Evolutionary conservation across 2,329 filamentous ascomycete species (phyloP).

Genomic region (Penicillium sp.): DNA sequence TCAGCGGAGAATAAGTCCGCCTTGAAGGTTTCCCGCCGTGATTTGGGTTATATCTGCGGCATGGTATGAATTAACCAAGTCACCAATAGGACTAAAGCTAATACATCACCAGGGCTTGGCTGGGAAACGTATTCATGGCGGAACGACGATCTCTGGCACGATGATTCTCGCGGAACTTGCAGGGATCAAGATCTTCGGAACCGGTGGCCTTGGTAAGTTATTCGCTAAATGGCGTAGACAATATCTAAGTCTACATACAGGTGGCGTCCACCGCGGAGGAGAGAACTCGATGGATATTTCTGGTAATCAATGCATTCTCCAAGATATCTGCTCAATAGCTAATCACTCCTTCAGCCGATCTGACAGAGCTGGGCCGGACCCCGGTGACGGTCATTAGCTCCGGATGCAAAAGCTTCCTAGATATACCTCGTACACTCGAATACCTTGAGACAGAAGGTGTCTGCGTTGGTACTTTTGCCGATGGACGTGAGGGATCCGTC

Average conservation of each 20-base stretch:
- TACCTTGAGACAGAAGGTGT: slow-evolving; percentile 67
- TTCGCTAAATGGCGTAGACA: too few relatives aligned
- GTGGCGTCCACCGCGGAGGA: slow-evolving; percentile 86
- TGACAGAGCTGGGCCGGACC: slow-evolving; percentile 88
- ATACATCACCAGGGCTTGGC: slow-evolving; percentile 51
- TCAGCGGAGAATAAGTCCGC: slow-evolving; percentile 63
- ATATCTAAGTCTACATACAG: slow-evolving; percentile 25
- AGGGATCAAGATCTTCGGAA: slow-evolving; percentile 89
- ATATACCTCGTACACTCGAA: slow-evolving; percentile 85
- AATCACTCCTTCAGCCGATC: slow-evolving; percentile 58
- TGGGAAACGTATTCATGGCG: slow-evolving; percentile 70
- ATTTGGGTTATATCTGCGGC: slow-evolving; percentile 76
- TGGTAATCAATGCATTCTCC: slow-evolving; percentile 25
- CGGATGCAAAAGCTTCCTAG: slow-evolving; percentile 93
- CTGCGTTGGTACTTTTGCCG: slow-evolving; percentile 81
- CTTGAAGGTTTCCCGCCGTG: slow-evolving; percentile 79
- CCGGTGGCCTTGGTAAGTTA: slow-evolving; percentile 68
- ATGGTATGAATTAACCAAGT: slow-evolving; percentile 50
- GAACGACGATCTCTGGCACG: slow-evolving; percentile 88
- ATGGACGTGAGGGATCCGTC: slow-evolving; percentile 66
- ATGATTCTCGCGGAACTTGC: slow-evolving; percentile 84
- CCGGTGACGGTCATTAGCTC: slow-evolving; percentile 82
- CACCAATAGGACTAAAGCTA: background rate
- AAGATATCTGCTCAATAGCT: slow-evolving; percentile 3
- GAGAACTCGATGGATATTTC: slow-evolving; percentile 88